These are phyloP conservation scores for Flaveria brownii DNA, from an alignment of 129 eudicot species.

Conservation along the genomic window DNA sequence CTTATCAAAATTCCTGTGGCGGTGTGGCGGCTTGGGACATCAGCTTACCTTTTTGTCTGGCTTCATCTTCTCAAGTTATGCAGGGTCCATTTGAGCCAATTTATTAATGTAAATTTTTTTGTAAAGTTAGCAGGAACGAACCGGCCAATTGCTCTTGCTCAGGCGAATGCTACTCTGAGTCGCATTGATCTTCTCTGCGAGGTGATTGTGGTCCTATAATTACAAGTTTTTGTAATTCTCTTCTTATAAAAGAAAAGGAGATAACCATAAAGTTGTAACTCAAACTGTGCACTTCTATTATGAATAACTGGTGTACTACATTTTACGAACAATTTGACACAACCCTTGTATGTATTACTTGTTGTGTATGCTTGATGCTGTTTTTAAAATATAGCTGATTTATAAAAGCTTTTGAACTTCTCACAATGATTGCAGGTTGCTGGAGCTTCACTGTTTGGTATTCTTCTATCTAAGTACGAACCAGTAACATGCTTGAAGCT, in stretches of 20 bases:
- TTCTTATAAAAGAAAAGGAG: neutral
- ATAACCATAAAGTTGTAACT: neutral
- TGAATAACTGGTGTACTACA: neutral
- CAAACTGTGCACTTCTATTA: neutral
- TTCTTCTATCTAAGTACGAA: constrained; percentile 79
- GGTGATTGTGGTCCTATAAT: constrained; percentile 45
- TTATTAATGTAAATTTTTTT: constrained; percentile 26
- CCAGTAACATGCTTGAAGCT: constrained; percentile 80
- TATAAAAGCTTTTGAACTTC: constrained; percentile 3
- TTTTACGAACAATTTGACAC: neutral
- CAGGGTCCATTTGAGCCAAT: constrained; percentile 1
- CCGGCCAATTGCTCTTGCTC: constrained; percentile 98
- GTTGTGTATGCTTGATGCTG: constrained; percentile 1
- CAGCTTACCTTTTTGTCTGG: constrained; percentile 8
- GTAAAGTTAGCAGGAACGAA: constrained; percentile 92
- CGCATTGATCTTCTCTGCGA: constrained; percentile 95
- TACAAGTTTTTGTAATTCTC: neutral
- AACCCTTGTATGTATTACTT: neutral
- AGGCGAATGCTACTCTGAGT: constrained; percentile 88
- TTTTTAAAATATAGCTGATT: constrained; percentile 11
- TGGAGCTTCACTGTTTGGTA: constrained; percentile 91
- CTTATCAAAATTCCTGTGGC: neutral
- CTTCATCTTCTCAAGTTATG: constrained; percentile 6
- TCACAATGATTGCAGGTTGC: constrained; percentile 65
- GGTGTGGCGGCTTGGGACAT: neutral